Percentiles rank a stretch among this genome's conserved stretches.
These are phyloP conservation scores for Colletotrichum cereale DNA, from an alignment of 2,329 filamentous ascomycete genomes.

Conservation along the genomic window DNA sequence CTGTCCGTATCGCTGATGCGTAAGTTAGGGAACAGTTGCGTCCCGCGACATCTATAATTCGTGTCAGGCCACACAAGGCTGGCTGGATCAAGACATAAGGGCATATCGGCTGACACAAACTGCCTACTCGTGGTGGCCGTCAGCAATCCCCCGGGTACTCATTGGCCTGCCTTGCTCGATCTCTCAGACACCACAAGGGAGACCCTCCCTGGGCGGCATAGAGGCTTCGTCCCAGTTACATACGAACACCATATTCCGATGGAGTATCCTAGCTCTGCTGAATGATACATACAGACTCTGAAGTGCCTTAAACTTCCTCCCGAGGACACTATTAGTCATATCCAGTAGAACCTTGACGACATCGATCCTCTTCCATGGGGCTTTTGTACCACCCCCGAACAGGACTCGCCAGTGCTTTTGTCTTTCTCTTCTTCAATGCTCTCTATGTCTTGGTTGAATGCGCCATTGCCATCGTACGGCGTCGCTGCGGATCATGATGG, in stretches of 20 bases:
- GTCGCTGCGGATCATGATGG: accelerated
- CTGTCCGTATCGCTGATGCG: too few species aligned
- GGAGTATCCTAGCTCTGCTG: not conserved
- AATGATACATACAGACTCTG: not conserved
- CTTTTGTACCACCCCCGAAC: not conserved
- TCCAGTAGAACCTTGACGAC: too few species aligned
- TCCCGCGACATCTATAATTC: not conserved
- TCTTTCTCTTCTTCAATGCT: not conserved
- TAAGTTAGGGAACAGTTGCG: not conserved
- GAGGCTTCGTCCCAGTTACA: not conserved
- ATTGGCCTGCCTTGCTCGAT: not conserved
- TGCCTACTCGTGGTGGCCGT: not conserved
- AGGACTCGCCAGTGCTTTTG: not conserved
- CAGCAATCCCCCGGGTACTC: not conserved
- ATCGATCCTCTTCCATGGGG: not conserved
- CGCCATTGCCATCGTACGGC: not conserved
- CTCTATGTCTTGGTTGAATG: not conserved
- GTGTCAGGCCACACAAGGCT: not conserved
- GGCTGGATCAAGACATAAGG: too few species aligned
- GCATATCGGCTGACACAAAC: not conserved
- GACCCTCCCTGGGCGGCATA: not conserved
- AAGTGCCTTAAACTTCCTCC: not conserved
- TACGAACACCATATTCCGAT: not conserved
- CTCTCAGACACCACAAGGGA: not conserved
- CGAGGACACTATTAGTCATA: too few species aligned